Evolutionary conservation across 805 yeast genomes (phyloP), one percentile per base, ranked within the genome.

Genomic region (Wilhelminamyces savonicus): DNA sequence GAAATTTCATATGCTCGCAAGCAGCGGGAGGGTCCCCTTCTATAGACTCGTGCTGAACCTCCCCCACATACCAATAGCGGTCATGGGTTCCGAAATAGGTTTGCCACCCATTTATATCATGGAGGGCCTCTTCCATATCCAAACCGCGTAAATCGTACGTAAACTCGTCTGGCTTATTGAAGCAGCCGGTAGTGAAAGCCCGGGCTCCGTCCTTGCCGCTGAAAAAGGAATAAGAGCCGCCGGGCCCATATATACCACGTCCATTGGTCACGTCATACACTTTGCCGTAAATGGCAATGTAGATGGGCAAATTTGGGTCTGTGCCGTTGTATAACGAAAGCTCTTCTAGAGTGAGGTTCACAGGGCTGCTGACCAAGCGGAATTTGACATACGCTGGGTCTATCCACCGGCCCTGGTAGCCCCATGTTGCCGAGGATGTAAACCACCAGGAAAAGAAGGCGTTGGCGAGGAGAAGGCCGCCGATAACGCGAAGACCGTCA

Each of bases 101-200:
- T 31, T 69, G 68, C 88, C 88, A 81, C 23, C 62, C 50, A 2
- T 25, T 27, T 4, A 81, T 53, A 24, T 67, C 71, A 3, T 36
- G 32, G 3, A 37, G 40, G 1, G 67, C 73, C 20, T 60, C 61
- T 2, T 23, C 39, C 3, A 43, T 41, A 33, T 71, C 75, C 14
- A 81, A 53, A 0, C 80, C 86, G 21, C 88, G 54, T 24, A 82
- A 52, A 48, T 82, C 90, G 48, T 73, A 68, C 0, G 88, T 80
- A 36, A 66, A 64, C 43, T 81, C 81, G 20, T 70, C 73, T 11
- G 43, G 50, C 20, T 63, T 62, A 23, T 54, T 48, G 35, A 82
- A 74, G 43, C 87, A 81, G 3, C 88, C 88, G 1, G 85, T 81
- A 3, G 71, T 77, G 43, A 70, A 78, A 13, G 81, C 82, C 17